Evolutionary conservation across 1,139 yeast species (phyloP), one percentile per base, ranked within the genome.

Genomic region (Saccharomyces hybrid): DNA sequence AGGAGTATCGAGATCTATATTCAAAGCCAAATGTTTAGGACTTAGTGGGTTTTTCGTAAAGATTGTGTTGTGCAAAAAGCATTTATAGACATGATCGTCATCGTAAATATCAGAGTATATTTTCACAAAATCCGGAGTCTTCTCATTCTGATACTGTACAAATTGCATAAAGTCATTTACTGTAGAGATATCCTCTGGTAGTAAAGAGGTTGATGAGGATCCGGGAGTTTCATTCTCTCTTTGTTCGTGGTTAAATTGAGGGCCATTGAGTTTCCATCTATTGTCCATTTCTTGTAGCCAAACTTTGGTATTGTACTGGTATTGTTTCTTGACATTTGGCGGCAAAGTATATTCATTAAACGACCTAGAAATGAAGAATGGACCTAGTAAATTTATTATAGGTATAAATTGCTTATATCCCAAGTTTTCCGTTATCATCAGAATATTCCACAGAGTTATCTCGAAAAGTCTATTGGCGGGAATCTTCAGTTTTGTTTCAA

Each of bases 301-400:
- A 3, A 52, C 46, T 55, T 62, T 68, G 14, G 59, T 29, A 9
- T 64, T 64, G 32, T 53, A 54, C 47, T 60, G 64, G 14, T 56
- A 50, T 49, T 65, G 68, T 44, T 67, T 69, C 46, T 57, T 65
- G 11, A 68, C 46, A n/a, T 59, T 61, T 14, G 67, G 52, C 4
- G 71, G 63, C n/a, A 64, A 50, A 1, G 72, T 69, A 38, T 65
- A 61, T 32, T 61, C 63, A 53, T 68, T 68, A 51, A 65, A 69
- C 0, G 72, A 67, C 49, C 73, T 59, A 1, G 73, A 69, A 13
- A 68, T 68, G 53, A 63, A 68, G 56, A 62, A 67, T 5, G 70
- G 71, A 46, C 66, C 59, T 7, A 65, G 53, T 44, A 65, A 52
- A 51, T 64, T 64, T 23, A 68, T 46, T 27, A 69, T 57, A 2